Base-by-base conservation (phyloP, 2,329 filamentous ascomycete genomes). In the Diatrype stigma region DNA sequence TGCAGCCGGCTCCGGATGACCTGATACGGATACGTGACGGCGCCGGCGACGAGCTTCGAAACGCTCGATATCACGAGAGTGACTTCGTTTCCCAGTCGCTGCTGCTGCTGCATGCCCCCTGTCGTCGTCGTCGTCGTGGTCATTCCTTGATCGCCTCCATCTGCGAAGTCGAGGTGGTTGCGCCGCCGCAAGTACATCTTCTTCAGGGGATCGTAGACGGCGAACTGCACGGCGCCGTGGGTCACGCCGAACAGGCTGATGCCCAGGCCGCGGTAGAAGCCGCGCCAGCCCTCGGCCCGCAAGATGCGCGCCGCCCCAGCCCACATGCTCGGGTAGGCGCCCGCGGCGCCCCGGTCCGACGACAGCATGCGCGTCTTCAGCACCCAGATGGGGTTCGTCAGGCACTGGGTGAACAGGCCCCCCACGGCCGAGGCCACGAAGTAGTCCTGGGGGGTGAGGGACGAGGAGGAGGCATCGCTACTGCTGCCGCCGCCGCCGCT, bases 381-480 rank as follows among this genome's bases (percentile, higher is more conserved):
- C 2, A 99, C 94, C 94, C 94, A 99, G 61, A 99, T 86, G 2
- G 94, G 94, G 67, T 97, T 97, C 28, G 94, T 97, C 58, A 93
- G 78, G 28, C 89, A 73, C 42, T 92, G 87, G 2, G 91, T 96
- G 38, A 89, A 70, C 17, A 87, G 76, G 28, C 93, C 92, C 57
- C 79, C 74, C 26, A 78, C 64, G n/a, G 75, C 88, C 32, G 89
- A 92, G 3, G 91, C 84, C 45, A 87, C 63, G 67, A 96, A 93
- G 73, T 92, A 96, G 69, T 96, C 90, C 23, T 76, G 75, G 6
- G 83, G 80, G 2, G 77, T 71, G 32, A 90, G 74, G 32, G n/a
- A n/a, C n/a, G n/a, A n/a, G n/a, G n/a, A n/a, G n/a, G 53, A 52
- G 7, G 63, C 60, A 7, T 58, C 55, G 23, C 63, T 26, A 26